Conservation (phyloP, 2,329 filamentous ascomycete species). For the Penicillium sp. region DNA sequence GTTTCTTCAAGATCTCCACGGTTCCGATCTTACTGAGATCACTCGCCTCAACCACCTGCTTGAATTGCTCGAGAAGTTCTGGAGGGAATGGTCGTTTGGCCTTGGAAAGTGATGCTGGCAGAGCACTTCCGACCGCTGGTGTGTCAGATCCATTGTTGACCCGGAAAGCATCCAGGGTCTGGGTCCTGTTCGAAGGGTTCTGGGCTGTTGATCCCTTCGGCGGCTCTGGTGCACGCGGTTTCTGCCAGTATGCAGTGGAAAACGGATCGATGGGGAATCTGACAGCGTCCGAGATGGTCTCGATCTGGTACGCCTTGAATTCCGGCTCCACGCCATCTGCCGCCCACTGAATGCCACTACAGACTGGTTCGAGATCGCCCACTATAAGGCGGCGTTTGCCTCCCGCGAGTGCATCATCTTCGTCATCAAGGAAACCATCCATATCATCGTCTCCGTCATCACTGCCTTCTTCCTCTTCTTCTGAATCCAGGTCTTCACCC, state of each 20-base stretch:
- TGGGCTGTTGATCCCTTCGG: constrained; percentile 15
- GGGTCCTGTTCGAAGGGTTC: not conserved
- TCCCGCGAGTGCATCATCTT: constrained; percentile 63
- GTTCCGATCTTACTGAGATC: constrained; percentile 72
- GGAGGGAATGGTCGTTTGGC: constrained; percentile 51
- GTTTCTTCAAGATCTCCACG: constrained; percentile 70
- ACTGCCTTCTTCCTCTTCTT: constrained; percentile 61
- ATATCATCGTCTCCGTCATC: constrained; percentile 76
- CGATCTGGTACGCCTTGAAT: constrained; percentile 65
- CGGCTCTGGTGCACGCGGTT: constrained; percentile 27
- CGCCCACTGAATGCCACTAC: constrained; percentile 82
- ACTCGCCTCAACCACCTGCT: constrained; percentile 64
- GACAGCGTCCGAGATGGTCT: constrained; percentile 62
- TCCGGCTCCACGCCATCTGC: constrained; percentile 49
- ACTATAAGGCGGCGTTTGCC: constrained; percentile 57
- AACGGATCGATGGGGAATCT: constrained; percentile 75
- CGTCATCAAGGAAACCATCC: constrained; percentile 86
- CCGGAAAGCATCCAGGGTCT: constrained; percentile 24
- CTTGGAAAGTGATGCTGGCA: constrained; percentile 22
- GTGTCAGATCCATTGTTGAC: constrained; percentile 14
- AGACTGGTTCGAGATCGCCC: constrained; percentile 71
- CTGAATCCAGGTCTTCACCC: constrained; percentile 65
- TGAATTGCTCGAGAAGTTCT: constrained; percentile 66
- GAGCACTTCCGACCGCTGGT: constrained; percentile 11
- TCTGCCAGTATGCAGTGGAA: constrained; percentile 73